Base-by-base conservation (phyloP, 2,329 filamentous ascomycete species). In the Verticillium albo-atrum region DNA sequence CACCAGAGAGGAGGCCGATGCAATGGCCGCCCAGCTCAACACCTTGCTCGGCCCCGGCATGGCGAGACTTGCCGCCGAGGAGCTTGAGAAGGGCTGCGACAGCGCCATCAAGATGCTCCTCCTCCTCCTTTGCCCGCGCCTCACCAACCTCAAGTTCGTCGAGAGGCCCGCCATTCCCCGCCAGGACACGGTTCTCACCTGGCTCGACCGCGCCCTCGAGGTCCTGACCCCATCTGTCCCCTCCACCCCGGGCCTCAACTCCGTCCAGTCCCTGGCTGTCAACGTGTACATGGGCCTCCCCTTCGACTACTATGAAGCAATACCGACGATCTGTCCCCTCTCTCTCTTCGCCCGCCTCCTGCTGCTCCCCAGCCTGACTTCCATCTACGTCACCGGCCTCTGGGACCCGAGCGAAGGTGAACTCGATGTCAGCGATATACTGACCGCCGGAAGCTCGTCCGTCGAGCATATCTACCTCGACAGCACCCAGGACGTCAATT, bases 131-230 rank as follows among this genome's bases (percentile, higher is more conserved):
- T 56, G 57, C 15, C 60, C 60, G 17, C 35, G 25, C 6, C 52
- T 61, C 9, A 30, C 20, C 12, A 56, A 50, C 12, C 14, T 61
- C 30, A 61, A 59, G 20, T 35, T 59, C 27, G 35, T 30, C 20
- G 17, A 25, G 26, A 17, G 32, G 25, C 6, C 17, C 9, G 17
- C 23, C 9, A n/a, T 17, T 35, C 42, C 28, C 47, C 15, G 50
- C 47, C 30, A 28, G 5, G 3, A 12, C 15, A 28, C 28, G 4
- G 52, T 35, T 14, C 53, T 56, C 17, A 2, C 12, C 7, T 55
- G 54, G 54, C 58, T 59, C 12, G 23, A 30, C 12, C 26, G 17
- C 12, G 17, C 23, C 15, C 28, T 59, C 6, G 30, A 47, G 20
- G n/a, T 42, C 10, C 32, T 34, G 12, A n/a, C 9, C 5, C 5